phyloP scores from a whole-genome alignment of 2,329 filamentous ascomycete genomes.

The Neopestalotiopsis sp. region DNA sequence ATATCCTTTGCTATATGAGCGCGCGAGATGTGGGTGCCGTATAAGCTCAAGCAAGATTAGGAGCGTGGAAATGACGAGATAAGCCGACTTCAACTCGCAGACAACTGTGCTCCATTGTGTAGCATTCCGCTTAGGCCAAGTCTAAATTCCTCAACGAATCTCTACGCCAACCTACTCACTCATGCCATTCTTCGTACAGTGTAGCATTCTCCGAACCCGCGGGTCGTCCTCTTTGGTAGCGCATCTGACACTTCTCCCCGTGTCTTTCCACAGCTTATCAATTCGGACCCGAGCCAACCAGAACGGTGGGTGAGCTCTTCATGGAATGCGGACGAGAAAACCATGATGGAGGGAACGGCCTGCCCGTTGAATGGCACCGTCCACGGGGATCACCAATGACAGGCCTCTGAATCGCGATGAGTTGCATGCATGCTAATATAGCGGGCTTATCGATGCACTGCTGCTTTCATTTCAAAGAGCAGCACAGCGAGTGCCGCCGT shows the following conservation, averaged over 20 bases:
- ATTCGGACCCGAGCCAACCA: not conserved
- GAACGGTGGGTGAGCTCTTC: not conserved
- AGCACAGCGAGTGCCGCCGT: not conserved
- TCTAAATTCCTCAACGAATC: too few relatives aligned
- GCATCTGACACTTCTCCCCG: not conserved
- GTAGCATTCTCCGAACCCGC: not conserved
- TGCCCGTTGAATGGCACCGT: not conserved
- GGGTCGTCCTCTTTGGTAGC: not conserved
- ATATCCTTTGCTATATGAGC: not conserved
- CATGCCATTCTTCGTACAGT: not conserved
- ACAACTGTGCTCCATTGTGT: not conserved
- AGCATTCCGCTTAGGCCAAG: too few relatives aligned
- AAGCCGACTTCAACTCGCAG: not conserved
- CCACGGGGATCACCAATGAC: not conserved
- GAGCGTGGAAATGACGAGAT: not conserved
- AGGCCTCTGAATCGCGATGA: slow-evolving; percentile 1
- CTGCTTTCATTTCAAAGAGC: not conserved
- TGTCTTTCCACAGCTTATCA: not conserved
- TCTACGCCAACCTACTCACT: not conserved
- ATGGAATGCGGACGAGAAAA: not conserved
- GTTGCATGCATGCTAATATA: slow-evolving; percentile 2
- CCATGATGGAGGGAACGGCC: not conserved
- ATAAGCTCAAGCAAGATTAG: not conserved
- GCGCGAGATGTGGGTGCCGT: too few relatives aligned
- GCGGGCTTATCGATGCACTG: not conserved